Base-by-base conservation (phyloP, 495 filamentous ascomycete species). In the Penicillium paradoxum region DNA sequence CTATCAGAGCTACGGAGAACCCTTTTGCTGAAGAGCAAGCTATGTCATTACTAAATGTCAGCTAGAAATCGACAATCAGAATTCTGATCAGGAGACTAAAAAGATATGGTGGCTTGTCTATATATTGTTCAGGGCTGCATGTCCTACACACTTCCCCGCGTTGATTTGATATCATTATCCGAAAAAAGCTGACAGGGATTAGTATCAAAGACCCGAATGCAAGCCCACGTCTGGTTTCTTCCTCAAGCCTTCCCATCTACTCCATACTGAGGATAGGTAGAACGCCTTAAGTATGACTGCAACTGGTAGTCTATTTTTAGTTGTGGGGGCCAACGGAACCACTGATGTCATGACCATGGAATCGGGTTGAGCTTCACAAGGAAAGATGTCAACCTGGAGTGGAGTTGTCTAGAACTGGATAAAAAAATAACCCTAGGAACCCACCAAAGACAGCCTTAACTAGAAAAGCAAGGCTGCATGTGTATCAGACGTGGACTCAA, bases 281-380 rank as follows among this genome's bases (percentile, higher is more conserved):
- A n/a, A n/a, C n/a, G n/a, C n/a, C n/a, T n/a, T n/a, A 13, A 14
- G 10, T 13, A 34, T n/a, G 32, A 34, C 8, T 9, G 1, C 4
- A n/a, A 34, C 19, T 24, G 11, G 3, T 3, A 11, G n/a, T 14
- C 25, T 34, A 44, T 38, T 47, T 37, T 33, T 36, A 34, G 32
- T 29, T 14, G 50, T 53, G 51, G 51, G n/a, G 6, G 50, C 15
- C 50, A 6, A 24, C 49, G 41, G 51, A n/a, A 54, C 51, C 51
- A 47, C 42, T 30, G 51, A 48, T 54, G 51, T 54, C 43, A 54
- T 54, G 41, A 17, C 51, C 51, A 48, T 40, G 51, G 43, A 25
- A 7, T 21, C 40, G 14, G 17, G 24, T 8, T 37, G 34, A n/a
- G 9, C 13, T 18, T 27, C 24, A 29, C 21, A 10, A 21, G 22